Evolutionary conservation across 1,284 basidiomycete species (phyloP), one percentile per base, ranked within the genome.

Genomic region (Mycosarcoma mackinlayi): DNA sequence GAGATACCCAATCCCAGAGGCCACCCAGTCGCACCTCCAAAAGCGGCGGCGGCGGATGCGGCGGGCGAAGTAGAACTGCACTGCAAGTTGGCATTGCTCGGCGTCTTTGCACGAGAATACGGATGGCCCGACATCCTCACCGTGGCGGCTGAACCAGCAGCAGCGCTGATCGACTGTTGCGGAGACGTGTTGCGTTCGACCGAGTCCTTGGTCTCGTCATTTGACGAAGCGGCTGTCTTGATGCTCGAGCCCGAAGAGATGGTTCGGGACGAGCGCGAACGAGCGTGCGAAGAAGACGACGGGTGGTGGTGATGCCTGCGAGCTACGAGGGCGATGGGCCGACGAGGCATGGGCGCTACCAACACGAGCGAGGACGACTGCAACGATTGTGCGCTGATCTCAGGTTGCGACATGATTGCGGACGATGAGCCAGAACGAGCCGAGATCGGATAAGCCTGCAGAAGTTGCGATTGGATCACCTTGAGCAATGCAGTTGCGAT

Each of bases 261-360:
- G 33, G 44, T 47, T 27, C 67, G 61, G 23, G 61, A 60, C 1
- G 61, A 50, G 33, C 67, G 56, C 2, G 61, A 49, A 40, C 52
- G 53, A 3, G 62, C 49, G n/a, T 44, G 19, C 39, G 41, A 38
- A 25, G 53, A 23, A 6, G 47, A 56, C 16, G 46, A 27, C 34
- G 59, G 52, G 24, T 56, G 65, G 33, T 66, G 63, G 18, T 61
- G 66, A n/a, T 71, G 54, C 6, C 56, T 33, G 16, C 69, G 54
- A 47, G 63, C 63, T 27, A 72, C 69, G 18, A 72, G 63, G 1
- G 69, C 59, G 27, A 72, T 72, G 10, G 69, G 69, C 19, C 69
- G 23, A 34, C 69, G 63, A 31, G 69, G 63, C 60, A 63, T 59
- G 16, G 69, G 69, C 6, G 69, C 69, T 10, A 72, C 63, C 35